Percentiles rank a stretch among this genome's conserved stretches.
Evolutionary conservation across 2,329 filamentous ascomycete genomes (phyloP).

Genomic region (Neocatenulostroma microsporum): DNA sequence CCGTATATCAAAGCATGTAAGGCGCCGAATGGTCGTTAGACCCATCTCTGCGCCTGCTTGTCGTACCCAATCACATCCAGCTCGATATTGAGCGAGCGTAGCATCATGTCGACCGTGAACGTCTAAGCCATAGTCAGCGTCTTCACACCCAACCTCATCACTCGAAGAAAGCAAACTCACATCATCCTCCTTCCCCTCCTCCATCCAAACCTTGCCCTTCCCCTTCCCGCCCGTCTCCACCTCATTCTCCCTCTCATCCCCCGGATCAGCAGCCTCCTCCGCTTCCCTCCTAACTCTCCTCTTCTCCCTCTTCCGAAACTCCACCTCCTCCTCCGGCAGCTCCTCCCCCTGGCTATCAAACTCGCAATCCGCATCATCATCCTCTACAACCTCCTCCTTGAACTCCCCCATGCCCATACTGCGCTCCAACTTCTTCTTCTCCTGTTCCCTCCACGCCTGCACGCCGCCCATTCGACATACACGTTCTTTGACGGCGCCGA

Average conservation of each 20-base stretch:
- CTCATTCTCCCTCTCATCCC: conserved; percentile 31
- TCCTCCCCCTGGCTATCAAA: conserved; percentile 28
- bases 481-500: conserved; percentile 51
- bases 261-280: conserved; percentile 31
- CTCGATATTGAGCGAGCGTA: conserved; percentile 57
- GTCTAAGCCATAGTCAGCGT: conserved; percentile 35
- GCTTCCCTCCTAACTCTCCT: conserved; percentile 44
- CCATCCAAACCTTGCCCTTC: conserved; percentile 24
- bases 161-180: conserved; percentile 22
- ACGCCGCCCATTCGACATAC: conserved; percentile 58
- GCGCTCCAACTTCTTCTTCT: conserved; percentile 26
- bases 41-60: conserved; percentile 50
- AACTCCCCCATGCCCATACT: conserved; percentile 22
- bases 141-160: conserved; percentile 4
- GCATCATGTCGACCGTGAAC: conserved; percentile 64
- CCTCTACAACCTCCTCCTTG: conserved; percentile 26
- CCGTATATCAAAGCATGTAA: too few relatives aligned
- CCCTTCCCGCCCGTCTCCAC: conserved; percentile 31
- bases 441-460: conserved; percentile 41
- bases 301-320: conserved; percentile 41
- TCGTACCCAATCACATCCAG: conserved; percentile 57
- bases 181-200: conserved; percentile 33
- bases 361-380: conserved; percentile 31
- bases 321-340: conserved; percentile 32
- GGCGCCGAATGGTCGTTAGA: too few relatives aligned